Conservation (phyloP, 139 green algal species). For the Closterium sp. region DNA sequence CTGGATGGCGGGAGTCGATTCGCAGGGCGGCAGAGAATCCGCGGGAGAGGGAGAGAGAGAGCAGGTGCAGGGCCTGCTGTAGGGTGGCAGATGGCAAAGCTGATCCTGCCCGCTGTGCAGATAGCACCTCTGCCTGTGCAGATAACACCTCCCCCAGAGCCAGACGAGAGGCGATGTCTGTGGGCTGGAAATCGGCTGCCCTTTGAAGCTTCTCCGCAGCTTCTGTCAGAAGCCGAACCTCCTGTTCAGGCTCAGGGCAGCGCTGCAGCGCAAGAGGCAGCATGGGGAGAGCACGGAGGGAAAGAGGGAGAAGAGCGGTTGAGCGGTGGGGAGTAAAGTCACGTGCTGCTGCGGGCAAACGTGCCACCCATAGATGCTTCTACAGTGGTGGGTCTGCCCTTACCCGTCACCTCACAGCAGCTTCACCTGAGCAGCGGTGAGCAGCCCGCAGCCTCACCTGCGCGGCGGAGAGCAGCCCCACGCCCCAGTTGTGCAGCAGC, state of each 20-base stretch:
- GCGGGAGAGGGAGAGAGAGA: conserved; percentile 27
- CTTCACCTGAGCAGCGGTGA: too few species aligned
- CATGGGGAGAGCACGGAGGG: neutral
- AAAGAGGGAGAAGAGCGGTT: neutral
- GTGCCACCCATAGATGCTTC: too few species aligned
- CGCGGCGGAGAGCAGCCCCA: conserved; percentile 57
- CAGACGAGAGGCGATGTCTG: conserved; percentile 59
- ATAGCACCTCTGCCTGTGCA: neutral
- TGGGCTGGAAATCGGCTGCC: conserved; percentile 59
- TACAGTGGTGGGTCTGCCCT: too few species aligned
- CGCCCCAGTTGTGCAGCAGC: conserved; percentile 79
- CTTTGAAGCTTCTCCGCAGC: conserved; percentile 57
- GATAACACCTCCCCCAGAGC: conserved; percentile 50
- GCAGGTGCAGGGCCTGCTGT: conserved; percentile 49
- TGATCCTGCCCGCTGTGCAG: neutral
- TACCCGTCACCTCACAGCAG: too few species aligned
- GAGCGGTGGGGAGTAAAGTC: neutral
- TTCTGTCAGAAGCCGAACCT: conserved; percentile 7
- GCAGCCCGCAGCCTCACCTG: neutral
- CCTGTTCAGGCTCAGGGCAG: neutral
- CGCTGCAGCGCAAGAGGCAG: neutral
- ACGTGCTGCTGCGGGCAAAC: neutral
- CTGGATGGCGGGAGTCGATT: conserved; percentile 17
- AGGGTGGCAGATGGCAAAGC: conserved; percentile 32
- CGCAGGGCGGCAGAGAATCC: conserved; percentile 68